Percentiles rank a stretch among this genome's conserved stretches.
Conservation (phyloP, 2,329 filamentous ascomycete species). For the Fusarium sp. region DNA sequence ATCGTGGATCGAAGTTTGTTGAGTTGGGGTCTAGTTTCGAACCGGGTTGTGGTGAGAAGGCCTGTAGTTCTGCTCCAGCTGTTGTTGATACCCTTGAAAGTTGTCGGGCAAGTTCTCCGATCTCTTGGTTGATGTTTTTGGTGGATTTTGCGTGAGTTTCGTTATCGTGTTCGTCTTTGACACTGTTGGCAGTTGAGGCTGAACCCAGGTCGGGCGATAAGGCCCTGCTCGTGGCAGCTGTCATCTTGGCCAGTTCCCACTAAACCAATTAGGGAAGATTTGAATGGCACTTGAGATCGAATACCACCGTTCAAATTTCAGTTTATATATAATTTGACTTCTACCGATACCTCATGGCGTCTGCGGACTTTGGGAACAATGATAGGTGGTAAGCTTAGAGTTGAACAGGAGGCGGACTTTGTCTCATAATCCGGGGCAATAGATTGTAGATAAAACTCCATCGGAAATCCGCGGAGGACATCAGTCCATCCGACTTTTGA, state of each 20-base stretch:
- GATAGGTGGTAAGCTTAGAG: background rate
- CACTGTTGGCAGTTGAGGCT: slow-evolving; percentile 14
- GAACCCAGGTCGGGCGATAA: background rate
- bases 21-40: slow-evolving; percentile 43
- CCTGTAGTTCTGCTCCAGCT: slow-evolving; percentile 26
- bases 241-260: background rate
- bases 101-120: slow-evolving; percentile 29
- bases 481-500: background rate
- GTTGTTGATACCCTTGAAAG: slow-evolving; percentile 26
- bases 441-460: background rate
- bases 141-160: background rate
- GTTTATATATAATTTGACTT: background rate
- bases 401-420: background rate
- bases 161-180: background rate
- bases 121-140: slow-evolving; percentile 1
- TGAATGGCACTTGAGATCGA: background rate
- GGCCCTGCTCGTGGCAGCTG: background rate
- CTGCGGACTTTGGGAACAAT: background rate
- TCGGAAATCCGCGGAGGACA: slow-evolving; percentile 4
- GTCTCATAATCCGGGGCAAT: background rate
- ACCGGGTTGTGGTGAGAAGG: slow-evolving; percentile 37
- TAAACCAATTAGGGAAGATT: background rate
- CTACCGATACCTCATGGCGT: background rate
- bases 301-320: background rate
- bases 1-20: slow-evolving; percentile 41